phyloP scores from a whole-genome alignment of 768 basidiomycete species.

The Lanmaoa rubissima region DNA sequence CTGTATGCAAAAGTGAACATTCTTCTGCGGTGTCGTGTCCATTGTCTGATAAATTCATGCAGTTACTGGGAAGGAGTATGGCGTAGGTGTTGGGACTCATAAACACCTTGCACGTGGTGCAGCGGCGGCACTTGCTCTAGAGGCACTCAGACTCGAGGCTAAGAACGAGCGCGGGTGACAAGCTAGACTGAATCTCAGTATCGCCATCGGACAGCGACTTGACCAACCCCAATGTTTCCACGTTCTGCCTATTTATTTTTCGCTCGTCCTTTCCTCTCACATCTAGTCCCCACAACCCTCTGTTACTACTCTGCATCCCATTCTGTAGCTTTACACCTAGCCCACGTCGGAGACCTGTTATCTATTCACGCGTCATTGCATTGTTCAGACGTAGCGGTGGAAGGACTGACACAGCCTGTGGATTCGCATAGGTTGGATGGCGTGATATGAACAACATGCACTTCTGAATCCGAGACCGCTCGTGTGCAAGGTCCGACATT shows the following conservation, averaged over 20 bases:
- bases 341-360: slow-evolving; percentile 8
- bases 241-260: slow-evolving; percentile 6
- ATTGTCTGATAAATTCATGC: slow-evolving; percentile 13
- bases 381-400: slow-evolving; percentile 3
- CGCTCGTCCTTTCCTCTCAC: background rate
- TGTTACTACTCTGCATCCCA: background rate
- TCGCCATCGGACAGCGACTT: background rate
- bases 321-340: slow-evolving; percentile 8
- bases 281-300: background rate
- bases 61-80: slow-evolving; percentile 54
- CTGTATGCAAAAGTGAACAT: slow-evolving; percentile 54
- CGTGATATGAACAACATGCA: slow-evolving; percentile 12
- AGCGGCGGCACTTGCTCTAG: slow-evolving; percentile 36
- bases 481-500: slow-evolving; percentile 9
- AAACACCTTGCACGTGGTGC: slow-evolving; percentile 52
- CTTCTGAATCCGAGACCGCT: slow-evolving; percentile 3
- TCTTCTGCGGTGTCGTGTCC: slow-evolving; percentile 5
- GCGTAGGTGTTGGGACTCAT: slow-evolving; percentile 46
- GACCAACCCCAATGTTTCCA: background rate
- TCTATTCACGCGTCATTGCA: slow-evolving; percentile 6
- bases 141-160: slow-evolving; percentile 31
- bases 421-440: background rate
- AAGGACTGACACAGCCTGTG: slow-evolving; percentile 6
- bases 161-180: slow-evolving; percentile 17
- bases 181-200: background rate